Evolutionary conservation across 768 basidiomycete species (phyloP).

Genomic region (Boletus rubroflammeus): DNA sequence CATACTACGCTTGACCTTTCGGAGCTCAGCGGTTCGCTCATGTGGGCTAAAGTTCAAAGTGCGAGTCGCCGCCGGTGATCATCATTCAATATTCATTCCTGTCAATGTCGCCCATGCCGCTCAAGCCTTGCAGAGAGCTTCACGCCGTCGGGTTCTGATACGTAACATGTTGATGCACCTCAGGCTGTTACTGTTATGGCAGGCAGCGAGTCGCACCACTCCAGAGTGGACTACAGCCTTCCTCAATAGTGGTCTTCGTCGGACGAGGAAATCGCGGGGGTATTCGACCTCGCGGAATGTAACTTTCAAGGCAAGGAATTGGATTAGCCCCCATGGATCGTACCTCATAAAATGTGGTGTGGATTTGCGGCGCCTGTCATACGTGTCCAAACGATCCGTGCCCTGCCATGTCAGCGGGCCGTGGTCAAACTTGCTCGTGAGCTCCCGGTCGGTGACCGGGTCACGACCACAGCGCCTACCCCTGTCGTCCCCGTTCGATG

Average conservation of each 20-base stretch:
- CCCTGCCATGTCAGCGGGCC: not conserved
- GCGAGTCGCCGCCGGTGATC: not conserved
- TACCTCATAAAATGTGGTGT: not conserved
- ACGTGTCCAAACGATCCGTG: not conserved
- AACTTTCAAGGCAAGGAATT: not conserved
- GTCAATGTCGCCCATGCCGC: not conserved
- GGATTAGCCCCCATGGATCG: not conserved
- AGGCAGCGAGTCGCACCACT: not conserved
- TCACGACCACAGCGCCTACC: no score
- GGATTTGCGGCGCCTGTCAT: not conserved
- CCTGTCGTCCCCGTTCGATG: not conserved
- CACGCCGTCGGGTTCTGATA: not conserved
- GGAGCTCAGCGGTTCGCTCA: not conserved
- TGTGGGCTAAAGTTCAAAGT: not conserved
- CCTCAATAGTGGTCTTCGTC: not conserved
- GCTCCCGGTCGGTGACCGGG: not conserved
- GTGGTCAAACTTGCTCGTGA: not conserved
- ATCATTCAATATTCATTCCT: not conserved
- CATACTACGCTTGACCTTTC: no score
- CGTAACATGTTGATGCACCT: not conserved
- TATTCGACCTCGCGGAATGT: not conserved
- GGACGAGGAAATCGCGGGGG: not conserved
- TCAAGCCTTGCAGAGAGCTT: not conserved
- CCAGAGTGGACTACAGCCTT: not conserved
- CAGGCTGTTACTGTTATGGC: not conserved